Base-by-base conservation (phyloP, 2,329 filamentous ascomycete species). In the Botrytis galanthina region DNA sequence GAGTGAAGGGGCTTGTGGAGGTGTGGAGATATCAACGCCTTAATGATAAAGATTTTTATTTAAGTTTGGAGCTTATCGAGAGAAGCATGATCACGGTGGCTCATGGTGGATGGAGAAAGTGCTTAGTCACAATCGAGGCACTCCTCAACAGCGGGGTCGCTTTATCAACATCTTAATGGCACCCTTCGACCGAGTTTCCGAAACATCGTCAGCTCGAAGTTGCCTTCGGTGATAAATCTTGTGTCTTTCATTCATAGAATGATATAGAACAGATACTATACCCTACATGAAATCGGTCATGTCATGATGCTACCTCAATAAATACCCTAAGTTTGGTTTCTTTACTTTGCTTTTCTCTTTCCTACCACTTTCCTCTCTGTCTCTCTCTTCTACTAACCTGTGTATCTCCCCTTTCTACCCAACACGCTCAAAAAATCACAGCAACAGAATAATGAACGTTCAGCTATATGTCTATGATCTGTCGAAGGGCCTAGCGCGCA, bases 391-490 rank as follows among this genome's bases (percentile, higher is more conserved):
- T 39, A 64, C 60, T 64, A 39, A 72, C 26, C 22, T 67, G 37
- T 44, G 32, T 66, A 22, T 71, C 42, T 64, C 63, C 35, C 9
- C 16, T 67, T 59, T 42, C 32, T 32, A 29, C 39, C 42, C 46
- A 61, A 60, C 42, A 44, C 46, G 39, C 7, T 69, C 61, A 39
- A 60, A 37, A 37, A 37, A 68, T 44, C 46, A 44, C 61, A 73
- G 72, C 68, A 35, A 59, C 42, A 51, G 39, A 63, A 70, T 77
- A 71, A 94, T 94, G 92, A 91, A 94, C 73, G 91, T 95, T 68
- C 86, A 93, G 79, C 85, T 95, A 42, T 90, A 94, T 73, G 87
- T 94, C 54, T 95, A 95, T 79, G 93, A 95, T 83, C 86, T 95
- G 66, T 95, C 93, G 1, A 82, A 83, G 82, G 85, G 75, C 77